Conservation (phyloP, 2,329 filamentous ascomycete species). For the Ophiostoma novo-ulmi region DNA sequence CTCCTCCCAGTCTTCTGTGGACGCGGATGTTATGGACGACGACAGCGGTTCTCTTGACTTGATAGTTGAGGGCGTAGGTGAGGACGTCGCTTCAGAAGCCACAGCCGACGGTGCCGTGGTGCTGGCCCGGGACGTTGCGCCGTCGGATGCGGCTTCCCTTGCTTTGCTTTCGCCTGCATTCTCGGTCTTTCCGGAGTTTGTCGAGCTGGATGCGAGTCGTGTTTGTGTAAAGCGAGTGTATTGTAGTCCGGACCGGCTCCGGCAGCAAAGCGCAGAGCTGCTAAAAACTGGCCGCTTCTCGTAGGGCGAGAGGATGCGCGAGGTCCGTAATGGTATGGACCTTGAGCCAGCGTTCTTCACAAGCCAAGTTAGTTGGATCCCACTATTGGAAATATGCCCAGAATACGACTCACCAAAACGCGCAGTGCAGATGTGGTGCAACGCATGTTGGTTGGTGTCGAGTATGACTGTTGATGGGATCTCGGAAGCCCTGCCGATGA, state of each 20-base stretch:
- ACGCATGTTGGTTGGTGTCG: conserved; percentile 9
- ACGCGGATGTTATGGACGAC: conserved; percentile 26
- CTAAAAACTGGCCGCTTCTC: not conserved
- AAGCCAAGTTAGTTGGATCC: conserved; percentile 13
- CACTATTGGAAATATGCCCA: not conserved
- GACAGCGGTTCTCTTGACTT: conserved; percentile 27
- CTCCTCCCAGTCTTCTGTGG: conserved; percentile 63
- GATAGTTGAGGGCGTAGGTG: conserved; percentile 21
- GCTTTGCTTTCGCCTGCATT: not conserved
- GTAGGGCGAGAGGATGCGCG: not conserved
- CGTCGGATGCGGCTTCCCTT: conserved; percentile 14
- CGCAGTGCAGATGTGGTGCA: conserved; percentile 22
- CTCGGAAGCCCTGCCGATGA: not conserved
- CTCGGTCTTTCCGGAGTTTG: not conserved
- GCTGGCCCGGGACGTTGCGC: conserved; percentile 10
- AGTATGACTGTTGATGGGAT: not conserved
- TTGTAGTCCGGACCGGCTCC: not conserved
- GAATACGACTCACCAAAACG: conserved; percentile 21
- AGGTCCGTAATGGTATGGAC: not conserved
- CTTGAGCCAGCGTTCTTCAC: not conserved
- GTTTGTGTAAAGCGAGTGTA: not conserved
- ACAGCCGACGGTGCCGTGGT: conserved; percentile 1
- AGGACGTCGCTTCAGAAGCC: conserved; percentile 27
- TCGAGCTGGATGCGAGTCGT: not conserved
- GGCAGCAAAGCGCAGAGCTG: conserved; percentile 3